phyloP scores from a whole-genome alignment of 495 filamentous ascomycete species.

The Evansstolkia leycettana region DNA sequence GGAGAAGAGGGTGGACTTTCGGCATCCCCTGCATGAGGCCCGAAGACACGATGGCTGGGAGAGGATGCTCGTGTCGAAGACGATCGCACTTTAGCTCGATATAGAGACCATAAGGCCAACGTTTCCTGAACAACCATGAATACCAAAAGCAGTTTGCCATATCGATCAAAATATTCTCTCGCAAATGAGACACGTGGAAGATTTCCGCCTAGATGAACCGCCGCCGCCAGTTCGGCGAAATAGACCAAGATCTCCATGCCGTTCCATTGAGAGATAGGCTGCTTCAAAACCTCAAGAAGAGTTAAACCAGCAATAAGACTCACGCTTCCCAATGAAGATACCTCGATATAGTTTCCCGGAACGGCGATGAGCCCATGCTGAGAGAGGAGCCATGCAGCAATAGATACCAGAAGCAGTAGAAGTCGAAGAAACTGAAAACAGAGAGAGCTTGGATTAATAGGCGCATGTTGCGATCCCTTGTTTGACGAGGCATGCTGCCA shows the following conservation, averaged over 20 bases:
- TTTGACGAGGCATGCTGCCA: conserved; percentile 5
- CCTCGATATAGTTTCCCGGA: conserved; percentile 30
- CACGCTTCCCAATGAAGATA: conserved; percentile 25
- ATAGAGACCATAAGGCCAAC: conserved; percentile 19
- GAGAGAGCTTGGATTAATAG: conserved; percentile 8
- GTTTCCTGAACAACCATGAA: conserved; percentile 31
- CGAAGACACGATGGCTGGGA: conserved; percentile 1
- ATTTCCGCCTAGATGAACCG: conserved; percentile 28
- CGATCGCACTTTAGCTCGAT: conserved; percentile 1
- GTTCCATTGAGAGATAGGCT: conserved; percentile 26
- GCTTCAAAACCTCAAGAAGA: conserved; percentile 25
- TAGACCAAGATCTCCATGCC: conserved; percentile 33
- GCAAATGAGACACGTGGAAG: conserved; percentile 19
- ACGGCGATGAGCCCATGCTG: conserved; percentile 19
- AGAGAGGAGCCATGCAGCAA: conserved; percentile 23
- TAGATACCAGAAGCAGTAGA: conserved; percentile 18
- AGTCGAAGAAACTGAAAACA: conserved; percentile 22
- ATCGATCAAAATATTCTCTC: conserved; percentile 30
- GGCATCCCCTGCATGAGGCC: conserved; percentile 7
- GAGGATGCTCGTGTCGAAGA: background rate
- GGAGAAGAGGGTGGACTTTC: background rate
- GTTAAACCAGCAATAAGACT: conserved; percentile 30
- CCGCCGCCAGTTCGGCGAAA: conserved; percentile 26
- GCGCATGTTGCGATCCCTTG: conserved; percentile 2
- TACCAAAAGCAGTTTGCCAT: conserved; percentile 27